Evolutionary conservation across 495 filamentous ascomycete genomes (phyloP).

Genomic region (Corynascus novoguineensis): DNA sequence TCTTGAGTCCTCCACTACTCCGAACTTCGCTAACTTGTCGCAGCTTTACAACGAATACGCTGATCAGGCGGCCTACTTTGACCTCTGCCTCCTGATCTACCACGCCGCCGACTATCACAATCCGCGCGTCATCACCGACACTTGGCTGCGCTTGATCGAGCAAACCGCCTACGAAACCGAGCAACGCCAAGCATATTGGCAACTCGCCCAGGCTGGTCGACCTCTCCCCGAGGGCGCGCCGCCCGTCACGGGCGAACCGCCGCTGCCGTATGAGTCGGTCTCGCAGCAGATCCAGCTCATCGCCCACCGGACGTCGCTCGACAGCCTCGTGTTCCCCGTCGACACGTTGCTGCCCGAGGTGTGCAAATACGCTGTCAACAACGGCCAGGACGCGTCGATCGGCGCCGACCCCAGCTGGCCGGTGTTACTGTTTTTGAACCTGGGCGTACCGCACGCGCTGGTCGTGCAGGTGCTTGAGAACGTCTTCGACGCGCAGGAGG

Average conservation of each 20-base stretch:
- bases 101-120: conserved; percentile 83
- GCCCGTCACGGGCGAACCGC: conserved; percentile 25
- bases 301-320: conserved; percentile 68
- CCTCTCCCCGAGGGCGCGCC: conserved; percentile 12
- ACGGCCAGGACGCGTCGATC: conserved; percentile 61
- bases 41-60: conserved; percentile 89
- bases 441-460: conserved; percentile 68
- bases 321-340: conserved; percentile 67
- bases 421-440: conserved; percentile 68
- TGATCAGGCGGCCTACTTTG: conserved; percentile 82
- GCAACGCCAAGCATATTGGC: conserved; percentile 39
- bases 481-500: conserved; percentile 77
- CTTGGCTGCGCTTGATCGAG: conserved; percentile 79
- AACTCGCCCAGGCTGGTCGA: conserved; percentile 16
- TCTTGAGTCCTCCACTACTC: neutral
- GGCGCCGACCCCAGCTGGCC: conserved; percentile 64
- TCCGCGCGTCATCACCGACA: conserved; percentile 67
- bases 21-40: conserved; percentile 23
- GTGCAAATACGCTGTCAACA: conserved; percentile 67
- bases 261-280: conserved; percentile 72
- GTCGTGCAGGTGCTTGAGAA: conserved; percentile 71
- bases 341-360: conserved; percentile 60
- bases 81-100: conserved; percentile 88
- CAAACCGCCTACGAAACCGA: conserved; percentile 60
- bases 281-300: conserved; percentile 67